phyloP scores from a whole-genome alignment of 208 protist genomes.

The Acanthamoeba sp. region DNA sequence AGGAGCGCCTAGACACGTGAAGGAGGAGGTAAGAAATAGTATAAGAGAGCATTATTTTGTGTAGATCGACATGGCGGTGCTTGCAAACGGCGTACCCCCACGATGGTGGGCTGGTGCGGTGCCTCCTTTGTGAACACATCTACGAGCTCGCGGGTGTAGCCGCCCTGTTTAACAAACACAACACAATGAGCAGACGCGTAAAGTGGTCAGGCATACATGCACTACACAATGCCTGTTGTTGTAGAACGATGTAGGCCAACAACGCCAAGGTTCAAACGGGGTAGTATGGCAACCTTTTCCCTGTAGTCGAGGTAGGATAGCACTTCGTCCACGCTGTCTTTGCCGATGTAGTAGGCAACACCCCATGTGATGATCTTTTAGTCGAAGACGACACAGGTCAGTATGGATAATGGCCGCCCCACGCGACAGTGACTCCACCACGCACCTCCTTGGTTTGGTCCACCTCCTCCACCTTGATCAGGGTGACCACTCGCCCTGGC shows the following conservation, averaged over 20 bases:
- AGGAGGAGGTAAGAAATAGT: neutral
- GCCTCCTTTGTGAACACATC: constrained; percentile 46
- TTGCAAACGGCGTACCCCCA: constrained; percentile 4
- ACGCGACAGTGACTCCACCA: too few species aligned
- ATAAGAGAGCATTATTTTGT: neutral
- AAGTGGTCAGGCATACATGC: too few species aligned
- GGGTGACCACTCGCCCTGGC: constrained; percentile 71
- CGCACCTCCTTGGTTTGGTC: neutral
- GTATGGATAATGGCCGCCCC: too few species aligned
- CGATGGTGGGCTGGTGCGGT: constrained; percentile 2
- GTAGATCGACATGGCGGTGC: neutral
- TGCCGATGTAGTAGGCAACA: constrained; percentile 46
- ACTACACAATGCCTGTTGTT: too few species aligned
- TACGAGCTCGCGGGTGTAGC: constrained; percentile 61
- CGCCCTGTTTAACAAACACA: neutral
- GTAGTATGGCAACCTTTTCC: constrained; percentile 19
- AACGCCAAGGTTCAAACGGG: neutral
- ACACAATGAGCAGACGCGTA: too few species aligned
- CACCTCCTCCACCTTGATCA: neutral
- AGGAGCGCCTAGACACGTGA: constrained; percentile 32
- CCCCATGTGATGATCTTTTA: constrained; percentile 60
- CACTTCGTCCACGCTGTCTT: constrained; percentile 26
- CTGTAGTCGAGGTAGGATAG: constrained; percentile 61
- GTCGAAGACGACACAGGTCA: neutral
- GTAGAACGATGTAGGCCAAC: too few species aligned